These are phyloP conservation scores for Digitaria exilis DNA, from an alignment of 202 grass and related monocot species.

Conservation along the genomic window DNA sequence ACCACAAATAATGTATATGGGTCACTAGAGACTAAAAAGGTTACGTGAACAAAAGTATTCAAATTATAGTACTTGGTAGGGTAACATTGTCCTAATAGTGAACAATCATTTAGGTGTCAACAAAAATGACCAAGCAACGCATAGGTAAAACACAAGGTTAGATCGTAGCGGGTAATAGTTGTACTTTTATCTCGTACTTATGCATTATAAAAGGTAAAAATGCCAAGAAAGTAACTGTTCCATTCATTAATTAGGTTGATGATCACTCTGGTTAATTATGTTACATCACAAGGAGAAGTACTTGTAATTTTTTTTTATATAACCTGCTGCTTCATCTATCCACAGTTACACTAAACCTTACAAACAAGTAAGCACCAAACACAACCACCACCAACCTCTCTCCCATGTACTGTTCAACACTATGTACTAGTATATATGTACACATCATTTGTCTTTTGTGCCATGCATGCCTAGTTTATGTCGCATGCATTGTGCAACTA, in stretches of 20 bases:
- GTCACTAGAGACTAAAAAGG: neutral
- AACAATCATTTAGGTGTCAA: neutral
- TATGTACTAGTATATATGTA: constrained; percentile 40
- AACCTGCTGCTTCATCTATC: neutral
- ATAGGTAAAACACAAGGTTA: constrained; percentile 17
- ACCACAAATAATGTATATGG: neutral
- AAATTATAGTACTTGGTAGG: constrained; percentile 15
- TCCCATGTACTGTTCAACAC: constrained; percentile 12
- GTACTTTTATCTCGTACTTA: neutral
- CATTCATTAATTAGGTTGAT: neutral
- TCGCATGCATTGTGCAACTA: constrained; percentile 36
- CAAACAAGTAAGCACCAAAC: constrained; percentile 28
- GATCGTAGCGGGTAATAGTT: neutral
- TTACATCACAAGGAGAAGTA: neutral
- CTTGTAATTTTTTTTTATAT: constrained; percentile 6
- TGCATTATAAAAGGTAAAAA: neutral
- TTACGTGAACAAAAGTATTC: constrained; percentile 1
- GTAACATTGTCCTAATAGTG: constrained; percentile 16
- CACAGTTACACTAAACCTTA: constrained; percentile 31
- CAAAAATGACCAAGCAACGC: neutral
- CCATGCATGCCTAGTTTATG: constrained; percentile 48
- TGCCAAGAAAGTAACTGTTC: neutral
- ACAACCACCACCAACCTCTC: constrained; percentile 1
- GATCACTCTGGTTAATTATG: neutral
- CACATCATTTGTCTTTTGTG: constrained; percentile 36